Base-by-base conservation (phyloP, 2,329 filamentous ascomycete species). In the Nannizziopsis barbatae region DNA sequence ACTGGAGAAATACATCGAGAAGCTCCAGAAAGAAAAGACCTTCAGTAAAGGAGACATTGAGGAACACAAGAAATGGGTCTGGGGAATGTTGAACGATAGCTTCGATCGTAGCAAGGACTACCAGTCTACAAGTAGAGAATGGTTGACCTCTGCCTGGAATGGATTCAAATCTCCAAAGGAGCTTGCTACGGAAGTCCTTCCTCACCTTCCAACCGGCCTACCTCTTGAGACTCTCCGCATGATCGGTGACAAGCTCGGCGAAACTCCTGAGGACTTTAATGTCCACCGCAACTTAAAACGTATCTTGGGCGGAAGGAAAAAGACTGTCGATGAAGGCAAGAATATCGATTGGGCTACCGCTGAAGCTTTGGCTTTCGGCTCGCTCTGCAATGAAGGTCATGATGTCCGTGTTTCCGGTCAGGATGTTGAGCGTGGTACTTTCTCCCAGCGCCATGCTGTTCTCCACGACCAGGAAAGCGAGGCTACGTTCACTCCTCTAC, bases 161-260 rank as follows among this genome's bases (percentile, higher is more conserved):
- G 90, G 90, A 54, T 96, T 98, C 81, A 96, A 96, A 75, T 94
- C 89, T 30, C 92, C 92, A 61, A 96, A 95, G 75, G 92, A 98
- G 57, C 76, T 98, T 54, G 89, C 90, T 30, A 92, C 83, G 18
- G 92, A 98, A 73, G 81, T 96, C 40, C 75, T 98, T 45, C 89
- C 90, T 44, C 92, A 98, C 71, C 79, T 86, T 59, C 83, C 87
- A 20, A 98, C 92, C 35, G 85, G 81, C 43, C 82, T 96, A 39
- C 81, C 85, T 54, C 64, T 68, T 52, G 76, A 84, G 55, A 81
- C 80, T 11, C 71, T 96, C 52, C 79, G 86, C 66, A 81, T 88
- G 68, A 87, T 98, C 63, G 89, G 81, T 50, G 76, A 84, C 62
- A 79, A 81, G 57, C 87, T 96, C 61, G 83, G 86, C 57, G 76